phyloP scores from a whole-genome alignment of 306 rosid genomes.

The Senna siamea region DNA sequence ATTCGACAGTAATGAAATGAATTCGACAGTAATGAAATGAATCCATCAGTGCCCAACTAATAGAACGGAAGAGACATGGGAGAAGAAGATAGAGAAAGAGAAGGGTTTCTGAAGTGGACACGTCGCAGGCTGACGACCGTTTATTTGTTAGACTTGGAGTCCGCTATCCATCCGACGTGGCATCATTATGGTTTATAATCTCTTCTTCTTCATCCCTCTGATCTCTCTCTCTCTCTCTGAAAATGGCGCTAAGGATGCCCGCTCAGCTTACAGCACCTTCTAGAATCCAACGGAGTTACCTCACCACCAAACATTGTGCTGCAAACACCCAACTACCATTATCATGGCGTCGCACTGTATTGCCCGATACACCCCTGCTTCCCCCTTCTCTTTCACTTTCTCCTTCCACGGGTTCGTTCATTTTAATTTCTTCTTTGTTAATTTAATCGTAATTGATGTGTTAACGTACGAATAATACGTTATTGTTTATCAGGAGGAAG shows the following conservation, averaged over 20 bases:
- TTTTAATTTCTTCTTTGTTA: slow-evolving; percentile 14
- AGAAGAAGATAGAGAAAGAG: no score
- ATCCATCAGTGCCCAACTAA: no score
- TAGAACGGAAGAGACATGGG: no score
- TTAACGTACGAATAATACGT: no score
- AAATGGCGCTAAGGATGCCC: slow-evolving; percentile 66
- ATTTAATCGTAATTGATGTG: neutral
- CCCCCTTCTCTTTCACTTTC: slow-evolving; percentile 25
- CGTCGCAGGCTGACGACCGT: no score
- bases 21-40: no score
- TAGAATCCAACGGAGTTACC: slow-evolving; percentile 17
- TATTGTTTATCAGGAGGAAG: slow-evolving; percentile 39
- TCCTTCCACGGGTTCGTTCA: slow-evolving; percentile 35
- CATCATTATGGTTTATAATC: slow-evolving; percentile 37
- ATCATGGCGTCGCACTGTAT: slow-evolving; percentile 53
- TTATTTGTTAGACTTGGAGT: neutral
- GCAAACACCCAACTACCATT: slow-evolving; percentile 28
- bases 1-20: no score
- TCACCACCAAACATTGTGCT: neutral
- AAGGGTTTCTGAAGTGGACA: no score
- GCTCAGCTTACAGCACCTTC: slow-evolving; percentile 53
- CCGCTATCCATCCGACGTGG: slow-evolving; percentile 58
- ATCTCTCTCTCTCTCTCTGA: neutral
- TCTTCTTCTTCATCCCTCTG: neutral
- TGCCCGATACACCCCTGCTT: slow-evolving; percentile 43